Percentiles rank a stretch among this genome's conserved stretches.
Conservation (phyloP, 116 monocot genomes). For the Dioscorea cayenensis region DNA sequence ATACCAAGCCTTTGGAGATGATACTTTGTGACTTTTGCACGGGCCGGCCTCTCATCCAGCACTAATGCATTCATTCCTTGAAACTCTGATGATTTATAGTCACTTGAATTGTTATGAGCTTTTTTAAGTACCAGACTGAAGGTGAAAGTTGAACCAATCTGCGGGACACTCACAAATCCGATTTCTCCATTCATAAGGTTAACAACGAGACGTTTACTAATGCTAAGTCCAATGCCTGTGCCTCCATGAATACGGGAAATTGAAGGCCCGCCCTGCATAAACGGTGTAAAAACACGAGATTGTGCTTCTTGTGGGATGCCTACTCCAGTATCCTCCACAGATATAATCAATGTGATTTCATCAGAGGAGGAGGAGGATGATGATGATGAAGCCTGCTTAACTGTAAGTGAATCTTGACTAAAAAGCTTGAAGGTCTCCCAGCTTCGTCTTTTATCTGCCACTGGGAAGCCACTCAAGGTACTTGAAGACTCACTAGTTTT, state of each 20-base stretch:
- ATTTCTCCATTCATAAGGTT: conserved; percentile 98
- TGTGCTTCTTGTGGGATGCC: conserved; percentile 93
- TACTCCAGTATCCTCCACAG: conserved; percentile 94
- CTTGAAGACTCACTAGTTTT: conserved; percentile 29
- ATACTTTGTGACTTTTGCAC: conserved; percentile 69
- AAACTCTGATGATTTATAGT: conserved; percentile 51
- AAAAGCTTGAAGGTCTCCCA: conserved; percentile 61
- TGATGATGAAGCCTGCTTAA: conserved; percentile 26
- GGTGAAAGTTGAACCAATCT: conserved; percentile 84
- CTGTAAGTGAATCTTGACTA: conserved; percentile 24
- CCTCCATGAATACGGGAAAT: conserved; percentile 91
- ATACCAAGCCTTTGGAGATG: conserved; percentile 85
- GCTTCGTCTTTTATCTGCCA: conserved; percentile 50
- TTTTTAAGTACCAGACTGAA: conserved; percentile 69
- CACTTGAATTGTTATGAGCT: conserved; percentile 30
- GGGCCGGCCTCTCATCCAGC: conserved; percentile 62
- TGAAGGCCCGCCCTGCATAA: conserved; percentile 97
- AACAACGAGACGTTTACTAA: conserved; percentile 88
- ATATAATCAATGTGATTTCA: conserved; percentile 75
- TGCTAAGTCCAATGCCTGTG: conserved; percentile 94
- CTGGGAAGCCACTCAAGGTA: conserved; percentile 72
- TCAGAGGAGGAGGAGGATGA: conserved; percentile 30
- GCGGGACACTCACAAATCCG: conserved; percentile 75
- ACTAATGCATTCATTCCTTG: conserved; percentile 77
- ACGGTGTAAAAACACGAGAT: conserved; percentile 87